phyloP scores from a whole-genome alignment of 2,329 filamentous ascomycete species.

The Claviceps quebecensis region DNA sequence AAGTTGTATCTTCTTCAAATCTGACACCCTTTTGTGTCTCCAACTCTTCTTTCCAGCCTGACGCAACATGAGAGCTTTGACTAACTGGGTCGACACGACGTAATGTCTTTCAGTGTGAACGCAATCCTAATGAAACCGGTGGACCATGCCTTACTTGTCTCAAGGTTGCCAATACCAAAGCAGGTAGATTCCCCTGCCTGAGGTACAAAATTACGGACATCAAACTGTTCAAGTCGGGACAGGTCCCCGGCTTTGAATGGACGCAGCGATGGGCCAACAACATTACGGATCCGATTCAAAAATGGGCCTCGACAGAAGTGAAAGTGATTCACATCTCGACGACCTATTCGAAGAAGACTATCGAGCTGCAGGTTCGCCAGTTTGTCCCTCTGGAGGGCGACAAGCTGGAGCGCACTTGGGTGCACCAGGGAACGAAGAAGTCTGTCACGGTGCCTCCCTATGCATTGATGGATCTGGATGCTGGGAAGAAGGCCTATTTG shows the following conservation, averaged over 20 bases:
- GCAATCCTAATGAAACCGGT: constrained; percentile 30
- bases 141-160: constrained; percentile 40
- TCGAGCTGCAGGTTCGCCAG: constrained; percentile 36
- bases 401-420: constrained; percentile 40
- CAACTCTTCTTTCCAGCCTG: background rate
- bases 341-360: constrained; percentile 33
- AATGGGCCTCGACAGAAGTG: constrained; percentile 39
- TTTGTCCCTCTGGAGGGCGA: constrained; percentile 44
- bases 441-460: constrained; percentile 40
- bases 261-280: constrained; percentile 43
- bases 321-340: constrained; percentile 38
- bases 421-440: constrained; percentile 28
- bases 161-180: constrained; percentile 34
- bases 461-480: constrained; percentile 41
- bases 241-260: constrained; percentile 45
- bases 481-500: constrained; percentile 32
- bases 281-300: constrained; percentile 39
- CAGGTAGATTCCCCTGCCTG: constrained; percentile 41
- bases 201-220: constrained; percentile 48
- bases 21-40: too few species aligned
- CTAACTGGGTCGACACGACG: background rate
- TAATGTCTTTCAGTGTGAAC: constrained; percentile 32
- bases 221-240: constrained; percentile 42
- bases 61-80: background rate
- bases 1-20: constrained; percentile 16